Evolutionary conservation across 2,329 filamentous ascomycete species (phyloP), one percentile per base, ranked within the genome.

Genomic region (Bipolaris zeicola): DNA sequence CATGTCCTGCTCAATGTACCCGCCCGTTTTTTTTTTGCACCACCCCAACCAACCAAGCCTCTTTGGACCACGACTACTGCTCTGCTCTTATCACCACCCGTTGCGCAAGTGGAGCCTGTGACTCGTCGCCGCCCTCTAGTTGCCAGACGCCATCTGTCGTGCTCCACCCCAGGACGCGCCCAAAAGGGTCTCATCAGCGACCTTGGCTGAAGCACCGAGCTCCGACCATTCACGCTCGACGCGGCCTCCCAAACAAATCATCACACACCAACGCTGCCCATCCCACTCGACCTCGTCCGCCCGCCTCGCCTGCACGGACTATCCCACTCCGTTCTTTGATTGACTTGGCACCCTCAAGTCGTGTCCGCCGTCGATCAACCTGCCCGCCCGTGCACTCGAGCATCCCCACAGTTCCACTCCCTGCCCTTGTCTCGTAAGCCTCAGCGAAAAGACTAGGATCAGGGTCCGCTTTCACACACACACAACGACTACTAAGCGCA

Each of bases 201-300:
- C 43, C 55, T 67, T 67, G 66, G 66, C 65, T 58, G 58, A 41
- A 44, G 57, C 43, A 51, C 61, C 54, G 60, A 28, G 65, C 66
- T 66, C 63, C 64, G 63, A 47, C 50, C 65, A 65, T 64, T 66
- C 64, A 62, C 47, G 50, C 61, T 59, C 59, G 60, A 52, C 24
- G 55, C 65, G 47, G 57, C 52, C 59, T 58, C 57, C 61, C 58
- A 64, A 62, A 65, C 65, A 65, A 62, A 63, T 67, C 59, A 52
- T 57, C 54, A 58, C 56, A 58, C 58, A 64, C 50, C 47, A 38
- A 38, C 48, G 33, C 54, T 48, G 45, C 38, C 44, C 53, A 31
- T 34, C 44, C 41, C 54, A 24, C 42, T 42, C 50, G 39, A 50
- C 46, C 47, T 51, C 46, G 37, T 22, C 45, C 36, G 49, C 55